phyloP scores from a whole-genome alignment of 805 yeast genomes.

The Yamadazyma philogaea region DNA sequence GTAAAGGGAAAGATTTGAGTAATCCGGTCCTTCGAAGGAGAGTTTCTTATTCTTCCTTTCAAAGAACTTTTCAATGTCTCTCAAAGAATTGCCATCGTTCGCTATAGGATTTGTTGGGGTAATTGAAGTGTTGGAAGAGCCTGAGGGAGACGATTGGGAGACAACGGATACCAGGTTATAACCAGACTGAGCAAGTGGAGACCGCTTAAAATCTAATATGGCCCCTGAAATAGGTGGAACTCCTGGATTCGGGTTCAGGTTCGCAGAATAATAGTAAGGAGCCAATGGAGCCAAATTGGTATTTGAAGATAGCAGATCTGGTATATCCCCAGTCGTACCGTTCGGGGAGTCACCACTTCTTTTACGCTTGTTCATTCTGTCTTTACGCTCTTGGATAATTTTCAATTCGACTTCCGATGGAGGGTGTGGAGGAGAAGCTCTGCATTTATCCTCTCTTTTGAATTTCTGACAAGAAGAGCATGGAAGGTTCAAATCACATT shows the following conservation, averaged over 20 bases:
- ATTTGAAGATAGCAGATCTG: neutral
- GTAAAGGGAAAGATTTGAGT: neutral
- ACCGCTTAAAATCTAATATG: neutral
- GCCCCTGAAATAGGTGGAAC: neutral
- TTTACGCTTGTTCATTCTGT: conserved; percentile 16
- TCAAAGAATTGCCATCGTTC: conserved; percentile 1
- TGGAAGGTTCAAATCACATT: conserved; percentile 49
- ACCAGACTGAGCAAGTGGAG: neutral
- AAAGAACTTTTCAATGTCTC: conserved; percentile 2
- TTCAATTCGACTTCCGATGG: conserved; percentile 38
- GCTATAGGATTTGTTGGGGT: neutral
- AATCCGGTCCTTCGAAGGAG: neutral
- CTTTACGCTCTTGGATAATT: conserved; percentile 29
- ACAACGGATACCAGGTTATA: neutral
- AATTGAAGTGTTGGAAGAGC: conserved; percentile 1
- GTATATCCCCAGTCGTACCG: neutral
- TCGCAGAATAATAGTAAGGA: neutral
- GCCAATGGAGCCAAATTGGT: neutral
- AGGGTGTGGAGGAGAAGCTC: conserved; percentile 42
- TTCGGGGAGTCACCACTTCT: conserved; percentile 1
- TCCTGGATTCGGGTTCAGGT: neutral
- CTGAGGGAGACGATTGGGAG: neutral
- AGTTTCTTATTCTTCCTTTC: conserved; percentile 1
- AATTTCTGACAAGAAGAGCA: conserved; percentile 45
- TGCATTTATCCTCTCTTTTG: conserved; percentile 37